Evolutionary conservation across 192 early-diverging fungal species (phyloP), one percentile per base, ranked within the genome.

Genomic region (Endogone sp.): DNA sequence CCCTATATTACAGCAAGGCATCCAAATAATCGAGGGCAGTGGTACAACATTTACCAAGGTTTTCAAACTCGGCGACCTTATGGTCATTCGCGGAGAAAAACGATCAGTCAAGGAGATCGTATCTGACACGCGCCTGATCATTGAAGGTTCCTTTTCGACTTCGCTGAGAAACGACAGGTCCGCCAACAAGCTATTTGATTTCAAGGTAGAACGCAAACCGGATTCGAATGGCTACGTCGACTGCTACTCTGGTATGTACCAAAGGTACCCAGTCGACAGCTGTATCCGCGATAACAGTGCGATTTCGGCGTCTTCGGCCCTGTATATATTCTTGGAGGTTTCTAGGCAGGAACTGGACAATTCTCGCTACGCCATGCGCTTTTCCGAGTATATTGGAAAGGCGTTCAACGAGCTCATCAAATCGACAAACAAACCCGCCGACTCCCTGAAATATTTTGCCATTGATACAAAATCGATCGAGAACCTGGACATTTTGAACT

Each of bases 11-110:
- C 37, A 1, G 6, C 37, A 49, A 49, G 37, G 16, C 37, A 49
- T 6, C 16, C 37, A 49, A 49, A 0, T 49, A 6, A 49, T 49
- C 1, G 37, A 49, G 37, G 37, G 37, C 16, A 49, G 16, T 16
- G 6, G 37, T 16, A 49, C 37, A 6, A 16, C 37, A 16, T 49
- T 49, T 1, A 11, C 37, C 6, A 49, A 49, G 16, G 16, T 49
- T 13, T n/a, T 71, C 8, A 56, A 57, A 2, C 24, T 32, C 21
- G 64, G 63, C 2, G 63, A 71, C 29, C 64, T 4, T 30, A 31
- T 71, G n/a, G 65, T 71, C 16, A 66, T 71, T 23, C 32, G 57
- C 21, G 25, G 60, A 16, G 70, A 71, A 57, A 71, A 65, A 8
- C 6, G 30, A n/a, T 65, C 44, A 24, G 56, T 71, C 21, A n/a